Base-by-base conservation (phyloP, 441 rosid genomes). In the Arabidopsis hybrid region DNA sequence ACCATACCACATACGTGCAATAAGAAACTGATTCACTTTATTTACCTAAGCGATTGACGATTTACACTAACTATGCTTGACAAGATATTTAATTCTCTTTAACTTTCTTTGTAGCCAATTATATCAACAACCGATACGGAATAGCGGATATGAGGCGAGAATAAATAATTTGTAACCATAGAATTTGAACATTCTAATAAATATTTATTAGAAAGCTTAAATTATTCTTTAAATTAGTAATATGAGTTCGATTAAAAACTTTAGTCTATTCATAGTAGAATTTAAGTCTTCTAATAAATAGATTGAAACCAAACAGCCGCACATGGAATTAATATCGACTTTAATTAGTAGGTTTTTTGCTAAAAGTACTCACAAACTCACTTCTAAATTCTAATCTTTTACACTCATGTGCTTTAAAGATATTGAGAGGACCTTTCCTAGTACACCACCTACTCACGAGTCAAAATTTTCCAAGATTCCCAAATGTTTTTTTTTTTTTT, bases 401-500 rank as follows among this genome's bases (percentile, higher is more conserved):
- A 26, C 29, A 56, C 6, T 64, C 32, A 13, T 35, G 70, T 63
- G 29, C 17, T 63, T 34, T 13, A 53, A 55, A 46, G 10, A 39
- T 39, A 31, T 26, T 26, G 31, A 26, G 5, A 42, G 4, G 14
- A 53, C 63, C 47, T 18, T 34, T 46, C 13, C 35, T 38, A 55
- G 3, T 39, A 62, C 60, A 12, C 69, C 14, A 43, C 58, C 21
- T 7, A 47, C 52, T 47, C 8, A 5, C 8, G 21, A 47, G 52
- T 61, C 55, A 52, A 62, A 62, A 14, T 8, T 2, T 39, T 67
- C 26, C 38, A 60, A 67, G 56, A 59, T 60, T 67, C 67, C 62
- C 18, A 18, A 60, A 16, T 4, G 16, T 13, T 43, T n/a, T n/a
- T n/a, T n/a, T n/a, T n/a, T n/a, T n/a, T n/a, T n/a, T n/a, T n/a